Conservation (phyloP, 805 yeast species). For the Jamesozyma jinghongensis region DNA sequence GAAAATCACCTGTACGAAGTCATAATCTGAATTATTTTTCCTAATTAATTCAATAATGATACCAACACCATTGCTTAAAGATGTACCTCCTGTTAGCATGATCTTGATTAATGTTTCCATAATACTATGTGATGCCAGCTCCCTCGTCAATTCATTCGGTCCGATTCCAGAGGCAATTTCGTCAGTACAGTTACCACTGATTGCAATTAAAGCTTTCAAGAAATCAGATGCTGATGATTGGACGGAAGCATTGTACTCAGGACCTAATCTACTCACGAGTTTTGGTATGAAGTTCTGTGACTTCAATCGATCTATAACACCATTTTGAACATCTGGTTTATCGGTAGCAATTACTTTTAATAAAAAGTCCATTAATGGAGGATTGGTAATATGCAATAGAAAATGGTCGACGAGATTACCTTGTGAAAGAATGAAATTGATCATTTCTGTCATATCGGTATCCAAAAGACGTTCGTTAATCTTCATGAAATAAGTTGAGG, state of each 20-base stretch:
- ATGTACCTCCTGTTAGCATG: slow-evolving; percentile 78
- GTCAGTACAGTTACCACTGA: slow-evolving; percentile 85
- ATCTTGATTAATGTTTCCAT: slow-evolving; percentile 59
- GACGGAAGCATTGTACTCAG: slow-evolving; percentile 55
- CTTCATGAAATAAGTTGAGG: slow-evolving; percentile 84
- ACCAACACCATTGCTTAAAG: slow-evolving; percentile 89
- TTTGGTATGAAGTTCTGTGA: slow-evolving; percentile 66
- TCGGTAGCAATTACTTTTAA: slow-evolving; percentile 87
- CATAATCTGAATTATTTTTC: slow-evolving; percentile 94
- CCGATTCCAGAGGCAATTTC: slow-evolving; percentile 87
- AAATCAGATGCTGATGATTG: slow-evolving; percentile 96
- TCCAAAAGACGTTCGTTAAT: slow-evolving; percentile 84
- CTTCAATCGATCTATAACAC: slow-evolving; percentile 67
- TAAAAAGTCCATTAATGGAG: slow-evolving; percentile 88
- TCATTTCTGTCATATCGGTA: slow-evolving; percentile 76
- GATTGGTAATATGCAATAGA: slow-evolving; percentile 79
- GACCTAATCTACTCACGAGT: slow-evolving; percentile 60
- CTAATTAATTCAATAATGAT: slow-evolving; percentile 89
- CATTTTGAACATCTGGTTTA: slow-evolving; percentile 81
- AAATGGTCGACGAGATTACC: slow-evolving; percentile 68
- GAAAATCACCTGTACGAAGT: slow-evolving; percentile 73
- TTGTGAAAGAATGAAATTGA: slow-evolving; percentile 58
- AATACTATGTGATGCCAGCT: slow-evolving; percentile 69
- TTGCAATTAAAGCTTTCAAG: slow-evolving; percentile 84
- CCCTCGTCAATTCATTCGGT: slow-evolving; percentile 88